A percentile compares a stretch with the other conserved stretches of the same genome.
phyloP scores from a whole-genome alignment of 192 early-diverging fungal species.

The Phlyctochytrium bullatum region DNA sequence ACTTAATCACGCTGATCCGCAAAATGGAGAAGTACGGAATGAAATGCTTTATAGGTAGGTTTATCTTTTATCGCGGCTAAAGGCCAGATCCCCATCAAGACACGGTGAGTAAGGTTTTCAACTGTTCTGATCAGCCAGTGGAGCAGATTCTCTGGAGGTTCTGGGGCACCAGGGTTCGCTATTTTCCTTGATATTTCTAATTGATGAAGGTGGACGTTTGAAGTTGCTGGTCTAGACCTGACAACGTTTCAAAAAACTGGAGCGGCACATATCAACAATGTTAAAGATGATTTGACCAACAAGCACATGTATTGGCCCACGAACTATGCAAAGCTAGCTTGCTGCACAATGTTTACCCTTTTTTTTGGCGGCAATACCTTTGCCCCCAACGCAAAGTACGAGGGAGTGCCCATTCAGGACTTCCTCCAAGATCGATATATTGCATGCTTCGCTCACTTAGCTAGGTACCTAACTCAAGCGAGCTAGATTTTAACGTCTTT shows the following conservation, averaged over 20 bases:
- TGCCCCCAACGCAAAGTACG: constrained; percentile 63
- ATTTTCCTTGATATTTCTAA: not conserved
- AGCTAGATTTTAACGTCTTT: not conserved
- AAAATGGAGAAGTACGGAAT: constrained; percentile 72
- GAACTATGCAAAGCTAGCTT: constrained; percentile 82
- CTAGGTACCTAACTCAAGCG: constrained; percentile 41
- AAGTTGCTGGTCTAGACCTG: constrained; percentile 72
- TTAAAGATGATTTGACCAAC: constrained; percentile 31
- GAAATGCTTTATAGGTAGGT: constrained; percentile 68
- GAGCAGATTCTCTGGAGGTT: constrained; percentile 71
- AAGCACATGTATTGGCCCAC: constrained; percentile 77
- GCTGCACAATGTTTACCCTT: constrained; percentile 80
- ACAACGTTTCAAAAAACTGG: constrained; percentile 70
- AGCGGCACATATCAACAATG: constrained; percentile 77
- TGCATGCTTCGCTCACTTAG: constrained; percentile 68
- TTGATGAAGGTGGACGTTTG: constrained; percentile 73
- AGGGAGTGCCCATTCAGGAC: constrained; percentile 64
- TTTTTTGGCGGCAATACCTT: constrained; percentile 75
- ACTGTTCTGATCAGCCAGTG: constrained; percentile 26
- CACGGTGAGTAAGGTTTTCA: constrained; percentile 45
- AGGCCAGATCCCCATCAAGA: constrained; percentile 79
- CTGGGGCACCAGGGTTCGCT: constrained; percentile 65
- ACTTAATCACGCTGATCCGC: constrained; percentile 61
- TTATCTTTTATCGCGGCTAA: not conserved
- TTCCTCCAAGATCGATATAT: constrained; percentile 68